phyloP scores from a whole-genome alignment of 1,139 yeast species.

The Kodamaea derodonti region DNA sequence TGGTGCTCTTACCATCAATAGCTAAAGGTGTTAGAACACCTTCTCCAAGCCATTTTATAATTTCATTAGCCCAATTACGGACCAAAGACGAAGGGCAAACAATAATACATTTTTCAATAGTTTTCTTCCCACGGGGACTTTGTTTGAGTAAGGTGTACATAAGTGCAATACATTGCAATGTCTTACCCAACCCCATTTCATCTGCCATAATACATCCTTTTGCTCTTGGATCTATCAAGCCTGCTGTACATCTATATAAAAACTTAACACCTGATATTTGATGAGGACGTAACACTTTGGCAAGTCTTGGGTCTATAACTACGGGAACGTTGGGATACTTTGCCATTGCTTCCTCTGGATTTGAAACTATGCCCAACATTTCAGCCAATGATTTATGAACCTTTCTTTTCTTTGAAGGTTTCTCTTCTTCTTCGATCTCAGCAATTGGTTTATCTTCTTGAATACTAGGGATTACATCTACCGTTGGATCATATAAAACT shows the following conservation, averaged over 20 bases:
- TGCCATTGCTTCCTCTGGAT: conserved; percentile 45
- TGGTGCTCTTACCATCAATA: conserved; percentile 82
- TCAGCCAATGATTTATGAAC: conserved; percentile 73
- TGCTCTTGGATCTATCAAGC: conserved; percentile 79
- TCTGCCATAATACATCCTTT: conserved; percentile 99
- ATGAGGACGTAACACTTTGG: conserved; percentile 88
- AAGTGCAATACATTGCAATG: conserved; percentile 85
- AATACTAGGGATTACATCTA: conserved; percentile 57
- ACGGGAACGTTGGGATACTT: conserved; percentile 87
- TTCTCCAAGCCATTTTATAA: conserved; percentile 92
- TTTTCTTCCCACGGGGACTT: conserved; percentile 81
- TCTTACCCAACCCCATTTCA: conserved; percentile 97
- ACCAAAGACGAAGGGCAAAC: conserved; percentile 96
- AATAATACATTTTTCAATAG: conserved; percentile 86
- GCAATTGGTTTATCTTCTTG: conserved; percentile 20
- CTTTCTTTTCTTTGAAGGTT: conserved; percentile 27
- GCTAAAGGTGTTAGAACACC: conserved; percentile 87
- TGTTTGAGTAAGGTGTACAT: conserved; percentile 93
- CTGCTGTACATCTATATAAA: conserved; percentile 85
- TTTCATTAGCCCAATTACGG: conserved; percentile 96
- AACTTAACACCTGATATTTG: conserved; percentile 95
- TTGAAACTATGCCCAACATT: conserved; percentile 65
- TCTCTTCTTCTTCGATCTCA: conserved; percentile 16
- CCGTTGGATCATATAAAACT: conserved; percentile 91
- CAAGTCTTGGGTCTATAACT: conserved; percentile 85